Evolutionary conservation across 2,329 filamentous ascomycete species (phyloP).

Genomic region (Exophiala oligosperma): DNA sequence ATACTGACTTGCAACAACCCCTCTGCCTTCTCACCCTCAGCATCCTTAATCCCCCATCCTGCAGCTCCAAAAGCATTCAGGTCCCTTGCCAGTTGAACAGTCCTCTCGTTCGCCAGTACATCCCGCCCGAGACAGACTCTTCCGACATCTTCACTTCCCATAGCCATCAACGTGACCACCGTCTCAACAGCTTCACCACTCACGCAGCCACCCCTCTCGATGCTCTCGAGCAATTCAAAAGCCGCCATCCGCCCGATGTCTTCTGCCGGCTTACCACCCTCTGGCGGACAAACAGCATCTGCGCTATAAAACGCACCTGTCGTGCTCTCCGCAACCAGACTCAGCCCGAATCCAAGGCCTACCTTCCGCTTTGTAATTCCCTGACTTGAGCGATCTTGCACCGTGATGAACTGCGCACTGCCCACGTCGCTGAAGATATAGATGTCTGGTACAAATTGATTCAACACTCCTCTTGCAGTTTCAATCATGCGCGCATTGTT

Average conservation of each 20-base stretch:
- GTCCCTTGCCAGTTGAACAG: conserved; percentile 79
- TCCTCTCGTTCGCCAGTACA: conserved; percentile 76
- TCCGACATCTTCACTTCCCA: conserved; percentile 96
- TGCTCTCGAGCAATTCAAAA: conserved; percentile 81
- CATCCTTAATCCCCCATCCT: conserved; percentile 85
- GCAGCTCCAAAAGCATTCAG: conserved; percentile 84
- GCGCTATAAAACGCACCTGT: conserved; percentile 85
- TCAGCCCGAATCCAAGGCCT: conserved; percentile 89
- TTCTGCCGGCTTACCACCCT: conserved; percentile 81
- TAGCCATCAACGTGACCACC: conserved; percentile 88
- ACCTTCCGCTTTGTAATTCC: conserved; percentile 57
- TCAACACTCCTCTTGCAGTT: conserved; percentile 80
- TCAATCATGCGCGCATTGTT: conserved; percentile 98
- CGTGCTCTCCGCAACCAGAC: conserved; percentile 88
- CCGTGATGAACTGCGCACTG: conserved; percentile 60
- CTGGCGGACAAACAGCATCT: conserved; percentile 71
- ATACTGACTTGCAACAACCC: conserved; percentile 82
- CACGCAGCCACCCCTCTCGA: conserved; percentile 80
- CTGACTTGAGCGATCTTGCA: conserved; percentile 66
- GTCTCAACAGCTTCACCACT: conserved; percentile 70
- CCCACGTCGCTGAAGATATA: conserved; percentile 77
- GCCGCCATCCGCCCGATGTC: conserved; percentile 88
- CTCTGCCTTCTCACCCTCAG: conserved; percentile 60
- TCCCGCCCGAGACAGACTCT: conserved; percentile 78
- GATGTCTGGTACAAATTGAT: conserved; percentile 81